These are phyloP conservation scores for Globisporangium nagaii DNA, from an alignment of 352 stramenopile species.

Conservation along the genomic window DNA sequence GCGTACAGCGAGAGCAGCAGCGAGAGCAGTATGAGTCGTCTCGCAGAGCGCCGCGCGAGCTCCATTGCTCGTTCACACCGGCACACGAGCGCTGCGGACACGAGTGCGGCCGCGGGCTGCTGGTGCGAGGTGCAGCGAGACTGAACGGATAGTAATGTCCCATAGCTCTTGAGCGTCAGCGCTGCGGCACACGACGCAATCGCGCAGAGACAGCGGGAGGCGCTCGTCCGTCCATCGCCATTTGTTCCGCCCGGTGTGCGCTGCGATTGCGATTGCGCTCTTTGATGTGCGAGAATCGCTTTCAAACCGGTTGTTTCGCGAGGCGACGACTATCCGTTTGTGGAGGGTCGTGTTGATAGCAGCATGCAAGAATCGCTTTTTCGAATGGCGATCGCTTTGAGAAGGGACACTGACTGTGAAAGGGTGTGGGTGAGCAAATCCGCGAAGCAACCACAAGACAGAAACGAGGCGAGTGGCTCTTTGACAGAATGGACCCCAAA, in stretches of 20 bases:
- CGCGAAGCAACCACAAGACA: background rate
- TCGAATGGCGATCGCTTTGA: background rate
- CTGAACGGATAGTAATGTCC: too few species aligned
- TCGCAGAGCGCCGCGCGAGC: background rate
- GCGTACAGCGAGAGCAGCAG: background rate
- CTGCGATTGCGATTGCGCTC: background rate
- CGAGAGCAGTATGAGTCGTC: background rate
- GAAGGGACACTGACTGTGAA: background rate
- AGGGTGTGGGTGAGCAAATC: slow-evolving; percentile 3
- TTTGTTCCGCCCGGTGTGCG: background rate
- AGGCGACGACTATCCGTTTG: background rate
- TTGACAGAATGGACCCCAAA: background rate
- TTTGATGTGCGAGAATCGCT: background rate
- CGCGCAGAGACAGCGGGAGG: slow-evolving; percentile 1
- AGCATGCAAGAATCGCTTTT: too few species aligned
- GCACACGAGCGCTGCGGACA: too few species aligned
- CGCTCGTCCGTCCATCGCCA: background rate
- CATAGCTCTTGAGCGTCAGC: too few species aligned
- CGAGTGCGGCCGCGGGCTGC: background rate
- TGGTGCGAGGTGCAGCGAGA: background rate
- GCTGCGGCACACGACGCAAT: background rate
- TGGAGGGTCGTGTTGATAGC: background rate
- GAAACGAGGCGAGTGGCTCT: background rate
- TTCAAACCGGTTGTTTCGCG: background rate
- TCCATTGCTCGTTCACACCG: background rate